Evolutionary conservation across 2,329 filamentous ascomycete genomes (phyloP), one percentile per base, ranked within the genome.

Genomic region (Trichocomaceae sp.): DNA sequence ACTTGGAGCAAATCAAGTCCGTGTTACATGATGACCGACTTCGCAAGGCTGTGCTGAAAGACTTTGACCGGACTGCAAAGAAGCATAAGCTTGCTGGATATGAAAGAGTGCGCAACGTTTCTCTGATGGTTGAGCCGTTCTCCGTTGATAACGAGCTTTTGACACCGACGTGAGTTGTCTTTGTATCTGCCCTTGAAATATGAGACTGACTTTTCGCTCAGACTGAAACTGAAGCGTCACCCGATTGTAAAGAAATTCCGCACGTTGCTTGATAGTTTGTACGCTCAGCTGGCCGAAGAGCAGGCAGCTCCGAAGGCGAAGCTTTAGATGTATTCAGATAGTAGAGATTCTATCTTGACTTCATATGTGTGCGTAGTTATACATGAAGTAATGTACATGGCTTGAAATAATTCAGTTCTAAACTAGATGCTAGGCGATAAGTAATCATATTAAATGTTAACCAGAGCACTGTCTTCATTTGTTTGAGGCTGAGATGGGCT

Each of bases 31-130:
- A 95, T 62, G 78, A 83, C 50, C 84, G 84, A 66, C 83, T 99
- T 20, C 80, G 83, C 61, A 82, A 82, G 65, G 87, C 88, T 2
- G 85, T 95, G 54, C 68, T 95, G 60, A 86, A 85, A 70, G 83
- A 93, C 61, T 76, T 99, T 33, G 87, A 93, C 57, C 81, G 79
- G 53, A 86, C 95, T 56, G 90, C 83, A 44, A 87, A 82, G 75
- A 86, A 85, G 74, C 83, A 88, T 71, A 95, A 93, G 75, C 91
- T 99, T 72, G 93, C 95, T 68, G 88, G 85, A 62, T 97, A 88
- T 64, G 93, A 99, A 79, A 83, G 83, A 60, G 85, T 97, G 47
- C 83, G 81, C 69, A 87, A 85, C 62, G 79, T 86, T 55, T 73
- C 86, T 59, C 74, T 99, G 62, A 85, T 87, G 64, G 63, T 96